These are phyloP conservation scores for Filosporella fistucella DNA, from an alignment of 495 filamentous ascomycete species.

Conservation along the genomic window DNA sequence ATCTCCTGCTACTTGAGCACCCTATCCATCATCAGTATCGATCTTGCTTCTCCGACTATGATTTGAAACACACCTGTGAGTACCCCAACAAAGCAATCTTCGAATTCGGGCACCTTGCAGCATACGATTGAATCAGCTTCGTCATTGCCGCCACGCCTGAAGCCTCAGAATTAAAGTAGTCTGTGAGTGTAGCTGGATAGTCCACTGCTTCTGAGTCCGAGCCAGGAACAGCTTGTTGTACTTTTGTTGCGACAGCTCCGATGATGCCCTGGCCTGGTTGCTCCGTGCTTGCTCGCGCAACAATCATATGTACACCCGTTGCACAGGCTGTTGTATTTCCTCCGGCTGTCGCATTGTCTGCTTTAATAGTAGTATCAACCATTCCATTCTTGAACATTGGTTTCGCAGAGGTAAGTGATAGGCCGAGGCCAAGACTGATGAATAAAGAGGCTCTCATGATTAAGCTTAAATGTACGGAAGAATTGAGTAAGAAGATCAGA, in stretches of 20 bases:
- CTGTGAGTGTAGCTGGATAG: slow-evolving; percentile 25
- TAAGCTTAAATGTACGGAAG: no score
- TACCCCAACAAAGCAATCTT: slow-evolving; percentile 29
- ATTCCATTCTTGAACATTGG: no score
- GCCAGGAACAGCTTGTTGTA: slow-evolving; percentile 19
- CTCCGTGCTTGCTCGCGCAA: slow-evolving; percentile 24
- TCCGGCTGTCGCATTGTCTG: no score
- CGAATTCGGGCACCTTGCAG: slow-evolving; percentile 17
- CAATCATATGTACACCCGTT: slow-evolving; percentile 24
- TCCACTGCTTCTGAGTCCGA: slow-evolving; percentile 20
- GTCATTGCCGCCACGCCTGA: slow-evolving; percentile 19
- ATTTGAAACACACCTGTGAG: slow-evolving; percentile 20
- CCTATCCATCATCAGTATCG: neutral
- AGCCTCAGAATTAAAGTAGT: slow-evolving; percentile 18
- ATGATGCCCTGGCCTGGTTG: slow-evolving; percentile 20
- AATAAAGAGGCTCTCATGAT: no score
- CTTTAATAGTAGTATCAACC: no score
- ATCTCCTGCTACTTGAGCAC: slow-evolving; percentile 15
- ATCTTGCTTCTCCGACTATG: neutral
- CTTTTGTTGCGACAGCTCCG: slow-evolving; percentile 20
- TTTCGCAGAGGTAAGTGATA: no score
- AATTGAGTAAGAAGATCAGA: no score
- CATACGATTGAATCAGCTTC: slow-evolving; percentile 16
- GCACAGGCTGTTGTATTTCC: no score
- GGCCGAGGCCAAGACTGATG: no score